These are phyloP conservation scores for Paramecium pentaurelia DNA, from an alignment of 73 alveolate genomes.

Conservation along the genomic window DNA sequence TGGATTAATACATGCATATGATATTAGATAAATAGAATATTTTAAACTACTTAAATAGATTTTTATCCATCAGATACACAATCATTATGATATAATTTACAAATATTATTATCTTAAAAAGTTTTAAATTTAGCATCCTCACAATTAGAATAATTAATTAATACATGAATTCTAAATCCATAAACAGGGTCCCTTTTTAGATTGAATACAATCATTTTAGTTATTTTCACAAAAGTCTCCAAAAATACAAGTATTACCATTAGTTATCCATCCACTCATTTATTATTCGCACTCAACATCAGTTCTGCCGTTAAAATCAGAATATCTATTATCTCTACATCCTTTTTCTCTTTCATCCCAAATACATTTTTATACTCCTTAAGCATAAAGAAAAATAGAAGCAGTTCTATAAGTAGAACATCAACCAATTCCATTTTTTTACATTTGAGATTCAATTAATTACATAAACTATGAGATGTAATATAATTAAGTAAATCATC, in stretches of 20 bases:
- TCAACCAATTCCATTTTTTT: constrained; percentile 20
- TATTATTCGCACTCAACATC: not conserved
- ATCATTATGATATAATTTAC: not conserved
- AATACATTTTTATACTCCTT: not conserved
- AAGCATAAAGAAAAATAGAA: not conserved
- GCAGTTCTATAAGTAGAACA: not conserved
- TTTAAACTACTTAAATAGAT: not conserved
- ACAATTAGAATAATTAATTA: not conserved
- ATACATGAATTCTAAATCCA: not conserved
- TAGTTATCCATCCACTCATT: not conserved
- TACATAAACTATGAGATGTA: not conserved
- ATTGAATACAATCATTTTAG: not conserved
- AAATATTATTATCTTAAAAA: not conserved
- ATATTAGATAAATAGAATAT: not conserved
- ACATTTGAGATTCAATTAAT: not conserved
- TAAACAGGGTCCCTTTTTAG: not conserved
- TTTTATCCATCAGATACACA: not conserved
- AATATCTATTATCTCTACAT: not conserved
- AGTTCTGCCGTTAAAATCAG: not conserved
- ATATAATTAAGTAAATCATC: not conserved
- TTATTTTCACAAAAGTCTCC: not conserved
- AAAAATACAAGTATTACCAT: not conserved
- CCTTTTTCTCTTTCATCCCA: not conserved
- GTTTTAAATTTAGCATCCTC: not conserved
- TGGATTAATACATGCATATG: not conserved